Conservation (phyloP, 768 basidiomycete genomes). For the Pleurotus tuber-regium region DNA sequence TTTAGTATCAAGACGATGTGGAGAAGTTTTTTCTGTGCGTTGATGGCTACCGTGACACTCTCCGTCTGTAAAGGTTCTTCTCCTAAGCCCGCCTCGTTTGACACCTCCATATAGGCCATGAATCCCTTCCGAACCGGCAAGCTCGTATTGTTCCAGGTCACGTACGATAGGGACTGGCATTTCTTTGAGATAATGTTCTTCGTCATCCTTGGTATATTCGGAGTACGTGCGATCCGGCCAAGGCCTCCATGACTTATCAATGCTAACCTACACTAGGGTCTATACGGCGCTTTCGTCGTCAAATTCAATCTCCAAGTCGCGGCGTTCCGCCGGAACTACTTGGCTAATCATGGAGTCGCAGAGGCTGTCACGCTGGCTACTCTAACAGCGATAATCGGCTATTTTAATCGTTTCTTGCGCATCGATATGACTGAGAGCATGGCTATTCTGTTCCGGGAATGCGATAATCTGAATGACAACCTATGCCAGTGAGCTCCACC, state of each 20-base stretch:
- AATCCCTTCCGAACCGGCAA: conserved; percentile 98
- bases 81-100: conserved; percentile 8
- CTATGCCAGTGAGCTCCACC: conserved; percentile 97
- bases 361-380: conserved; percentile 89
- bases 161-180: conserved; percentile 97
- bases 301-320: conserved; percentile 96
- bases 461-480: conserved; percentile 92
- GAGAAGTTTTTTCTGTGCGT: conserved; percentile 95
- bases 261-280: conserved; percentile 54
- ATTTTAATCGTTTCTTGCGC: conserved; percentile 90
- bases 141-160: conserved; percentile 96
- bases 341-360: conserved; percentile 77
- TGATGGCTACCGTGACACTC: conserved; percentile 94
- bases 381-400: conserved; percentile 88
- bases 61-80: conserved; percentile 58
- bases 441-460: conserved; percentile 93
- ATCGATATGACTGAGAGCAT: conserved; percentile 98
- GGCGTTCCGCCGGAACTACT: conserved; percentile 89
- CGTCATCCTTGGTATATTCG: conserved; percentile 92
- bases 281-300: conserved; percentile 96
- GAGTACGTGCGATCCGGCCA: conserved; percentile 47
- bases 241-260: neutral
- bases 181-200: conserved; percentile 99
- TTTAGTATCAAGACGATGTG: conserved; percentile 99
- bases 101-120: conserved; percentile 67